Evolutionary conservation across 78 protist genomes (phyloP).

Genomic region (Bodo saltans): DNA sequence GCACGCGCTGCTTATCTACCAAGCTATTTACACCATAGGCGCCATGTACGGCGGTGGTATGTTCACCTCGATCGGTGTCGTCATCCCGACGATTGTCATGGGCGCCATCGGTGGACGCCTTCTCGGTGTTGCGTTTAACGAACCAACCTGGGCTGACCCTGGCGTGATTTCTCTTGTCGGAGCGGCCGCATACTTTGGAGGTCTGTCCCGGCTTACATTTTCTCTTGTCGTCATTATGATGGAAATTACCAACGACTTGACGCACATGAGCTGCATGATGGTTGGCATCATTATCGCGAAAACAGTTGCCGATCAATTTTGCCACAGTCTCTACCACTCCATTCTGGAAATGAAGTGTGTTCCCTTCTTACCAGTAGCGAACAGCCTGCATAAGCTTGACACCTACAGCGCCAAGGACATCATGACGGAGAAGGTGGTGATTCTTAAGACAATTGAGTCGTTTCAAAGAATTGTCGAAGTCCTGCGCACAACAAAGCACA

Average conservation of each 20-base stretch:
- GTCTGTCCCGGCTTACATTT: slow-evolving; percentile 56
- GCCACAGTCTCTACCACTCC: slow-evolving; percentile 64
- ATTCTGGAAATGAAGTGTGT: slow-evolving; percentile 45
- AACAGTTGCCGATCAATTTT: slow-evolving; percentile 59
- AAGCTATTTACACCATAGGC: neutral
- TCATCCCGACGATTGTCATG: slow-evolving; percentile 54
- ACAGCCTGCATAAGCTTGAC: neutral
- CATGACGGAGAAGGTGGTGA: neutral
- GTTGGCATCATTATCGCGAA: slow-evolving; percentile 68
- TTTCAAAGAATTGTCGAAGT: too few relatives aligned
- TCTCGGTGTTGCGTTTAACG: neutral
- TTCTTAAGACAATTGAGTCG: neutral
- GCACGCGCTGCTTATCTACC: neutral
- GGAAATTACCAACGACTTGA: slow-evolving; percentile 44
- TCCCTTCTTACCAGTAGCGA: neutral
- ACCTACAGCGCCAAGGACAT: neutral
- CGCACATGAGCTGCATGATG: slow-evolving; percentile 70
- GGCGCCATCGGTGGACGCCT: slow-evolving; percentile 42
- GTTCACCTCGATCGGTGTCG: slow-evolving; percentile 50
- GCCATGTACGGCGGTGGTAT: slow-evolving; percentile 5
- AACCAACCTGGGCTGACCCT: slow-evolving; percentile 20
- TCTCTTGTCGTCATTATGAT: slow-evolving; percentile 49
- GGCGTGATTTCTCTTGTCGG: slow-evolving; percentile 41
- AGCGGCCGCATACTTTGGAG: slow-evolving; percentile 40
- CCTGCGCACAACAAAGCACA: neutral